phyloP scores from a whole-genome alignment of 192 early-diverging fungal species.

The Umbelopsis ramanniana region DNA sequence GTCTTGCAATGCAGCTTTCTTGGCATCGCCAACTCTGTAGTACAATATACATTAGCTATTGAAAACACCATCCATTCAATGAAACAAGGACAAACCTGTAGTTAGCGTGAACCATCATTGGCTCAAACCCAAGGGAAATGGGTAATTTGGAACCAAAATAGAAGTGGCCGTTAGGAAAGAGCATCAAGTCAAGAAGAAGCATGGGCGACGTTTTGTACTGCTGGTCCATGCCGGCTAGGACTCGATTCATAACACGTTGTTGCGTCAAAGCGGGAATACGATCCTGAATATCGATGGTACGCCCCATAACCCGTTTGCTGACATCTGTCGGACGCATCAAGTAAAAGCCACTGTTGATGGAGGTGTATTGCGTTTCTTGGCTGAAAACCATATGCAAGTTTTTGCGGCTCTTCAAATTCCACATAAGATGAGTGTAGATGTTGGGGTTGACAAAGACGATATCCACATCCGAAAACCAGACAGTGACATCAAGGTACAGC shows the following conservation, averaged over 20 bases:
- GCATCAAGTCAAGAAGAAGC: conserved; percentile 31
- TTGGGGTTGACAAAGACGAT: conserved; percentile 37
- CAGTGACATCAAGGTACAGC: conserved; percentile 38
- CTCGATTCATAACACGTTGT: conserved; percentile 38
- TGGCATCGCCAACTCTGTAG: conserved; percentile 29
- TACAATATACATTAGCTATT: background rate
- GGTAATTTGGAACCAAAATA: conserved; percentile 39
- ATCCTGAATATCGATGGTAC: conserved; percentile 37
- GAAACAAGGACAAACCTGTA: conserved; percentile 9
- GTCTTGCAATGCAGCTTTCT: conserved; percentile 30
- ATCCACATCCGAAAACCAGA: conserved; percentile 47
- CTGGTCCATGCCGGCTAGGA: conserved; percentile 28
- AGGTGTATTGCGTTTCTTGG: conserved; percentile 36
- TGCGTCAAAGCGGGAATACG: conserved; percentile 34
- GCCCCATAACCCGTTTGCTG: conserved; percentile 36
- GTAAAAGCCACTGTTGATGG: conserved; percentile 44
- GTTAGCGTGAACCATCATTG: conserved; percentile 48
- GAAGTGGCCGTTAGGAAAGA: conserved; percentile 42
- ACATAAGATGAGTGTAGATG: conserved; percentile 34
- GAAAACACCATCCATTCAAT: background rate
- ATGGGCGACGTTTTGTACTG: conserved; percentile 25
- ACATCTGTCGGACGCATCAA: conserved; percentile 35
- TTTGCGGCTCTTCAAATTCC: conserved; percentile 31
- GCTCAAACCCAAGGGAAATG: conserved; percentile 31
- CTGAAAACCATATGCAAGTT: conserved; percentile 34